Percentiles rank a stretch among this genome's conserved stretches.
Conservation (phyloP, 2,329 filamentous ascomycete genomes). For the Botrytis byssoidea region DNA sequence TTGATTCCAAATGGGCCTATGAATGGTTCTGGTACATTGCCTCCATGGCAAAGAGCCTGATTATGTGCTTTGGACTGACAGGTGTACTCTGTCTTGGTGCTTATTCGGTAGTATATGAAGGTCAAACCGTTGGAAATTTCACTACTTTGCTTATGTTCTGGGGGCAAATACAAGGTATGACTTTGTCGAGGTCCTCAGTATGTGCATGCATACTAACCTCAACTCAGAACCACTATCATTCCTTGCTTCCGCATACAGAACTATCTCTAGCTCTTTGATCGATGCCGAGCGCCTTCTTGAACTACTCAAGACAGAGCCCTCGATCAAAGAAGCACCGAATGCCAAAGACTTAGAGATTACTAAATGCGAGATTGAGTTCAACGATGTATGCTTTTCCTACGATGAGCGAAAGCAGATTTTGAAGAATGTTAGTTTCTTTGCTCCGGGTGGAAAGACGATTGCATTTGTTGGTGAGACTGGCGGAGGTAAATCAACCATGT, state of each 20-base stretch:
- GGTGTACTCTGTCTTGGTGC: slow-evolving; percentile 40
- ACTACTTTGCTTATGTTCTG: slow-evolving; percentile 67
- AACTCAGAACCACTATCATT: slow-evolving; percentile 39
- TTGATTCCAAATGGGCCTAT: slow-evolving; percentile 40
- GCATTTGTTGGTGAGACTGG: slow-evolving; percentile 49
- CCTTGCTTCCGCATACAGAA: slow-evolving; percentile 46
- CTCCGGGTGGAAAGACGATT: slow-evolving; percentile 43
- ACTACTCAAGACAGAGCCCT: slow-evolving; percentile 57
- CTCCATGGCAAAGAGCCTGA: slow-evolving; percentile 54
- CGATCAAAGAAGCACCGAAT: slow-evolving; percentile 49
- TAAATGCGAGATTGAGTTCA: slow-evolving; percentile 40
- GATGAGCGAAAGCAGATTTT: slow-evolving; percentile 38
- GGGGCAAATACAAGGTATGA: slow-evolving; percentile 47
- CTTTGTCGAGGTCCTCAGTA: slow-evolving; percentile 23
- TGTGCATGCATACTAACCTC: slow-evolving; percentile 24
- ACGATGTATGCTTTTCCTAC: slow-evolving; percentile 42
- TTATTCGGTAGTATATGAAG: slow-evolving; percentile 41
- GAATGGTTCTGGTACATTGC: slow-evolving; percentile 40
- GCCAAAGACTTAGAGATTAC: slow-evolving; percentile 47
- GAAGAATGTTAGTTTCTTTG: slow-evolving; percentile 40
- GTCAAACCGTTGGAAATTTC: slow-evolving; percentile 57
- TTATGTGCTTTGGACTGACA: slow-evolving; percentile 50
- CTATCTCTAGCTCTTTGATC: slow-evolving; percentile 55
- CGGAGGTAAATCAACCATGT: slow-evolving; percentile 46
- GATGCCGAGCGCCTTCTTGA: slow-evolving; percentile 62